Conservation (phyloP, 176 grass and related monocot species). For the Avena atlantica region DNA sequence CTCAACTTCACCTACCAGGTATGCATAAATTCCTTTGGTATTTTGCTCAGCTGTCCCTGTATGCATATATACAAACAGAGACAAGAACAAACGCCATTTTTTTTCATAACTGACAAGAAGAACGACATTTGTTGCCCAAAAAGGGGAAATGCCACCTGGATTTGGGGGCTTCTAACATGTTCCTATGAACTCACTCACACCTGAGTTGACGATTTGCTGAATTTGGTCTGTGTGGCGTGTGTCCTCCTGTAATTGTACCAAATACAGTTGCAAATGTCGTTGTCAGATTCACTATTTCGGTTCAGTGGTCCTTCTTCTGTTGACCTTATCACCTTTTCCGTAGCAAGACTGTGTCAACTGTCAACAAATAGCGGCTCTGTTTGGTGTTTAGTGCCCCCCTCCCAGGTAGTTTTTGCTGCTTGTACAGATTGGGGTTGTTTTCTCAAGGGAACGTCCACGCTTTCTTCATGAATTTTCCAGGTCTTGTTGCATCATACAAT, state of each 20-base stretch:
- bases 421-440: background rate
- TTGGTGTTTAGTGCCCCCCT: constrained; percentile 21
- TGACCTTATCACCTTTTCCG: background rate
- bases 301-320: constrained; percentile 8
- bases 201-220: constrained; percentile 3
- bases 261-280: background rate
- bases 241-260: background rate
- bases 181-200: background rate
- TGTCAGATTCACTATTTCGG: constrained; percentile 15
- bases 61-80: no score
- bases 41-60: constrained; percentile 14
- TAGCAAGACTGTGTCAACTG: background rate
- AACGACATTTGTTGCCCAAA: background rate
- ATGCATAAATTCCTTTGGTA: constrained; percentile 7
- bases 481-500: background rate
- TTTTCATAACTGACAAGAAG: background rate
- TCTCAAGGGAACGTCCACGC: background rate
- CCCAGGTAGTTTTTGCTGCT: constrained; percentile 18
- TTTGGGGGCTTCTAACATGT: constrained; percentile 15
- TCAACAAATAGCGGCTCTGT: constrained; percentile 22
- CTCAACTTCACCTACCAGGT: constrained; percentile 94
- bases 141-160: background rate
- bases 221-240: background rate
- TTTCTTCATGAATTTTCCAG: background rate
- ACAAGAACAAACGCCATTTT: background rate